A percentile compares a stretch with the other conserved stretches of the same genome.
Conservation (phyloP, 441 rosid species). For the Euphorbia schlechtendalii region DNA sequence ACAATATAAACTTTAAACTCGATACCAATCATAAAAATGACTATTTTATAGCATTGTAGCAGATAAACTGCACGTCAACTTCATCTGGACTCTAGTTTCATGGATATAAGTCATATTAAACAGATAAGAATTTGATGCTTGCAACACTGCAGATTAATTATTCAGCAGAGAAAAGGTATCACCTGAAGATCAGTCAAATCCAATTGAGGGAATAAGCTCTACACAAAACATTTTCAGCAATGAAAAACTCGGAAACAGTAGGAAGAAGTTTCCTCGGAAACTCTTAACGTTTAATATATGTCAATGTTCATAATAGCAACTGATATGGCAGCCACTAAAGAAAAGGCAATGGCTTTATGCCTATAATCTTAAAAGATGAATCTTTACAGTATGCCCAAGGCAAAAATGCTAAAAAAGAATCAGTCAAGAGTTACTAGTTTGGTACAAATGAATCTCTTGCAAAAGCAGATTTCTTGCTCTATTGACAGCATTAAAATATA, state of each 20-base stretch:
- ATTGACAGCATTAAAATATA: conserved; percentile 55
- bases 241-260: too few species aligned
- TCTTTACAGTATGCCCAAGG: background rate
- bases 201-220: background rate
- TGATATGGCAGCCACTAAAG: background rate
- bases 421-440: conserved; percentile 27
- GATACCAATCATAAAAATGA: background rate
- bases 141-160: background rate
- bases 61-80: too few species aligned
- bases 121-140: background rate
- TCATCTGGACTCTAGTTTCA: background rate
- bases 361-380: background rate
- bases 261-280: too few species aligned
- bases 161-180: background rate
- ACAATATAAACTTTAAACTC: background rate
- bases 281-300: background rate
- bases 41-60: too few species aligned
- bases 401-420: background rate
- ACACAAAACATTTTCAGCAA: background rate
- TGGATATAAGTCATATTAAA: background rate
- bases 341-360: background rate
- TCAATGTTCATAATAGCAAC: background rate
- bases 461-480: conserved; percentile 51
- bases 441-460: conserved; percentile 39
- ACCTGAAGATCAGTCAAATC: conserved; percentile 4